Evolutionary conservation across 805 yeast species (phyloP), one percentile per base, ranked within the genome.

Genomic region (Metschnikowia continentalis): DNA sequence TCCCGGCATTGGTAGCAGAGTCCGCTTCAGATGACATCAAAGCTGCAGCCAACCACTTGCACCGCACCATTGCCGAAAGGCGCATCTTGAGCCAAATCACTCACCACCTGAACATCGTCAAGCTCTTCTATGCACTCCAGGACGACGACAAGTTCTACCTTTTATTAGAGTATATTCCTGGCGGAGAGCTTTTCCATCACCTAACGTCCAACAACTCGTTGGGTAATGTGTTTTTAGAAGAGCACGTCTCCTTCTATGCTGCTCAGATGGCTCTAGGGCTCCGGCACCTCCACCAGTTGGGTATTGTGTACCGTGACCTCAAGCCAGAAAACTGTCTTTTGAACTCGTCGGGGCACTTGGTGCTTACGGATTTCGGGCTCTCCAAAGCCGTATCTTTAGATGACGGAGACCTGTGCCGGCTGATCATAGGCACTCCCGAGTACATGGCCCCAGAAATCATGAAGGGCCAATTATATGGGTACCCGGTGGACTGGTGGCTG

Each of bases 321-420:
- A 90, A 90, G 66, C 96, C 97, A 5, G 97, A 90, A 66, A 90
- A 90, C 61, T 90, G 96, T 61, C 71, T 90, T 59, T 72, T 90
- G 36, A 88, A 89, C 60, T 72, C 81, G 2, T 66, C 74, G n/a
- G 97, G 96, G 0, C 94, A 90, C 64, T 72, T 90, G 51, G 84
- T 90, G 20, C 71, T 89, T 42, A 89, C 96, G 0, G 97, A 90
- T 66, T 90, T 90, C 66, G 97, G 97, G 0, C 74, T 90, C 20
- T 79, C 86, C 44, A 77, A 75, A 70, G 54, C 65, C 59, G 59
- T 69, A 59, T 50, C 60, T 68, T 71, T 49, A 67, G 81, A 0
- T 61, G 78, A 47, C 62, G 72, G 35, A 75, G 78, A 23, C 71
- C 77, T 78, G 49, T 54, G 54, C 49, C 73, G 43, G 76, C 82